Evolutionary conservation across 257 asterid species (phyloP).

Genomic region (Solanum okadae): DNA sequence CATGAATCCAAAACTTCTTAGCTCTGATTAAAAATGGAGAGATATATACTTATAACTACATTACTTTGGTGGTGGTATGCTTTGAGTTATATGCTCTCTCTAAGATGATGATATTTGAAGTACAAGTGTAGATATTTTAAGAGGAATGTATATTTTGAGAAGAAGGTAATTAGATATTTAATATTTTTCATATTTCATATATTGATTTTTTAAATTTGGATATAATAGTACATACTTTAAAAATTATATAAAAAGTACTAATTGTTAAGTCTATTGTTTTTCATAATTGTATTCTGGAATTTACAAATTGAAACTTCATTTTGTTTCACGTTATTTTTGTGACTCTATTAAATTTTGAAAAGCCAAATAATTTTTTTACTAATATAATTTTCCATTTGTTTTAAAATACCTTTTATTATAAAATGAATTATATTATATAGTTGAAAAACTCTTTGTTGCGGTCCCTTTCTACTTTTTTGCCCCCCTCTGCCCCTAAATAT

Average conservation of each 20-base stretch:
- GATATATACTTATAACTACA: not conserved
- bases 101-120: not conserved
- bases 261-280: not conserved
- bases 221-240: not conserved
- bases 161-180: not conserved
- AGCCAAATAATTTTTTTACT: not conserved
- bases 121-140: not conserved
- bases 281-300: not conserved
- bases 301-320: not conserved
- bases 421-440: not conserved
- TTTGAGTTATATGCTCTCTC: not conserved
- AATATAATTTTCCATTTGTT: not conserved
- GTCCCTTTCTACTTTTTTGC: slow-evolving; percentile 28
- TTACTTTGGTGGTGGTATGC: not conserved
- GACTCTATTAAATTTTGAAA: not conserved
- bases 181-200: too few relatives aligned
- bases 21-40: not conserved
- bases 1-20: not conserved
- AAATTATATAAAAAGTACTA: not conserved
- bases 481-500: not conserved
- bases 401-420: not conserved
- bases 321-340: not conserved
- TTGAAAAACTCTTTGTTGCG: slow-evolving; percentile 9
- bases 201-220: not conserved
- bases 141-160: not conserved